A percentile compares a stretch with the other conserved stretches of the same genome.
These are phyloP conservation scores for Lasiodiplodia hormozganensis DNA, from an alignment of 2,329 filamentous ascomycete species.

Conservation along the genomic window DNA sequence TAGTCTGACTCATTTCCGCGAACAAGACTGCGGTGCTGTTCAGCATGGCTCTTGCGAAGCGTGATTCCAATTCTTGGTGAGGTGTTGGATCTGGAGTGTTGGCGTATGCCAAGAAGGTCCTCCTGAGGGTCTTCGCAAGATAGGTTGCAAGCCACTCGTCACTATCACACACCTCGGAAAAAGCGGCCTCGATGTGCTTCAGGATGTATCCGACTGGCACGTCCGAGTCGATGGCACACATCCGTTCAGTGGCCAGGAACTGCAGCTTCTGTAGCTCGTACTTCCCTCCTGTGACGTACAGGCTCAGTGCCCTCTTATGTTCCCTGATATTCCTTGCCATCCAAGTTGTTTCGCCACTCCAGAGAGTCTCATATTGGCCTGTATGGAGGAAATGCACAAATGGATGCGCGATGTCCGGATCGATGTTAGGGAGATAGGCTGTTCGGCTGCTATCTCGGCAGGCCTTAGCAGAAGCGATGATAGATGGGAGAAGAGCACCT, in stretches of 20 bases:
- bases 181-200: not conserved
- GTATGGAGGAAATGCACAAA: not conserved
- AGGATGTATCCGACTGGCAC: not conserved
- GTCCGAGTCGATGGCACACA: not conserved
- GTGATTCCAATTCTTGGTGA: not conserved
- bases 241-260: not conserved
- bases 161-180: not conserved
- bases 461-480: not conserved
- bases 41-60: not conserved
- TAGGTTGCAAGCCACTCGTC: not conserved
- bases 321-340: not conserved
- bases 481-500: not conserved
- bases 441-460: not conserved
- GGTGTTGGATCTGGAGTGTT: not conserved
- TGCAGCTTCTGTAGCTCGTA: not conserved
- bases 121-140: not conserved
- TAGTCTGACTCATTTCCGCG: not conserved
- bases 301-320: not conserved
- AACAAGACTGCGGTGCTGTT: not conserved
- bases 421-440: not conserved
- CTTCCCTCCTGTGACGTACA: not conserved
- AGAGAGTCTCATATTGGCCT: not conserved
- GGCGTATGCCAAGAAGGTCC: not conserved
- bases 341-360: not conserved
- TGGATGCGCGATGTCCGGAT: not conserved